Base-by-base conservation (phyloP, 139 green algal genomes). In the Protoeuglena noctilucae region DNA sequence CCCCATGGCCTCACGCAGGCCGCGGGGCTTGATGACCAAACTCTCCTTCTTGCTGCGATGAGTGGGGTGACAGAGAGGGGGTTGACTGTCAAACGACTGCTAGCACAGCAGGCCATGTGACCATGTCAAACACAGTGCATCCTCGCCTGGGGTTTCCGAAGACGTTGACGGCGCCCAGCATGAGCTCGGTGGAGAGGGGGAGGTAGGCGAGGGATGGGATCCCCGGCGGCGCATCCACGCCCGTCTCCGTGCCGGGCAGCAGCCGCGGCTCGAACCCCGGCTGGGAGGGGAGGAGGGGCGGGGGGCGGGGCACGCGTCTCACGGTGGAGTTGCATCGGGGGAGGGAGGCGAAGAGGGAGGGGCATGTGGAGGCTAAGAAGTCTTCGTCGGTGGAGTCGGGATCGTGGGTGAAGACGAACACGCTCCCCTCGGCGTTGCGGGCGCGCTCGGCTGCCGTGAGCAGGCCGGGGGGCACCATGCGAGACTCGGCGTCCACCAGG, bases 191-290 rank as follows among this genome's bases (percentile, higher is more conserved):
- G 22, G 48, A 24, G 31, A 75, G 53, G 46, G 64, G 51, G 26
- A 92, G 64, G 0, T 71, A 82, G 40, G 68, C 66, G 27, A 94
- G 63, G 0, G 81, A 89, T 49, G 83, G 78, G 57, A 81, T 86
- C 14, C 82, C 84, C 2, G 66, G 30, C 0, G 78, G 75, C 3
- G 55, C 62, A 4, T 29, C 22, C 5, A 67, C 53, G 22, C 84
- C 83, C 0, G 65, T 67, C 7, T 63, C 65, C 0, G 75, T 88
- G 23, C 85, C 85, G 2, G 65, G 51, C 19, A 39, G 5, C 29
- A 70, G 60, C 39, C 45, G 24, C 0, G 84, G 76, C 21, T 56
- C 27, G 57, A 93, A 93, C 41, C 85, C 85, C 3, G 43, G 63
- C 26, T 79, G 57, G 24, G 16, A 24, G 4, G 22, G 24, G 3